A percentile compares a stretch with the other conserved stretches of the same genome.
Conservation (phyloP, 1,284 basidiomycete genomes). For the Mycosarcoma maydis region DNA sequence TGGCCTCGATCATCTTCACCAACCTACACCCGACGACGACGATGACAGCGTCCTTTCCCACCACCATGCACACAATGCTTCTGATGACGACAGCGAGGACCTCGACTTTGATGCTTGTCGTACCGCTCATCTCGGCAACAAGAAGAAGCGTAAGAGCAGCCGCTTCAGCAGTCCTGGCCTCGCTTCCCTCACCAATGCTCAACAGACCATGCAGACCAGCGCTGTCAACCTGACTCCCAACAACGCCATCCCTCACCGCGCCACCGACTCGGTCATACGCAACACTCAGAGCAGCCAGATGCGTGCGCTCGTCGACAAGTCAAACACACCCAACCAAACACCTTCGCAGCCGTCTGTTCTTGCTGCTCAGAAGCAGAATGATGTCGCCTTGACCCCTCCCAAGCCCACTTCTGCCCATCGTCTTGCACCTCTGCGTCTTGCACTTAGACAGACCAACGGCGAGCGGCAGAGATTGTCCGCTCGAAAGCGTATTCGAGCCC, state of each 20-base stretch:
- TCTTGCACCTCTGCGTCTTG: slow-evolving; percentile 3
- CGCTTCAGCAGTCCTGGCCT: slow-evolving; percentile 18
- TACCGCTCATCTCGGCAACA: slow-evolving; percentile 47
- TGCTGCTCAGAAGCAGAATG: neutral
- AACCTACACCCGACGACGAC: slow-evolving; percentile 12
- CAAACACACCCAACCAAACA: neutral
- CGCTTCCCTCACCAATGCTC: neutral
- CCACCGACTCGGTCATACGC: neutral
- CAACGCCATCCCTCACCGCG: too few relatives aligned
- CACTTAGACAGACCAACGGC: slow-evolving; percentile 15
- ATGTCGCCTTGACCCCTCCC: neutral
- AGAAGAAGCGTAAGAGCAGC: slow-evolving; percentile 54
- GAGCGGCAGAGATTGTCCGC: slow-evolving; percentile 8
- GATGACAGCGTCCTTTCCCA: slow-evolving; percentile 14
- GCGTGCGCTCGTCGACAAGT: slow-evolving; percentile 21
- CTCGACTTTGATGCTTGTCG: slow-evolving; percentile 38
- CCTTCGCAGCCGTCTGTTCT: neutral
- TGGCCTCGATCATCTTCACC: neutral
- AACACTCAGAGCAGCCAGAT: neutral
- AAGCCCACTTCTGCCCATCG: neutral
- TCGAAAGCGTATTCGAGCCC: slow-evolving; percentile 21
- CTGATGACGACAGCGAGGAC: slow-evolving; percentile 24
- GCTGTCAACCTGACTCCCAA: neutral
- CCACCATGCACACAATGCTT: slow-evolving; percentile 14
- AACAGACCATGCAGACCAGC: neutral